These are phyloP conservation scores for Chaetomium sp. DNA, from an alignment of 2,329 filamentous ascomycete species.

Conservation along the genomic window DNA sequence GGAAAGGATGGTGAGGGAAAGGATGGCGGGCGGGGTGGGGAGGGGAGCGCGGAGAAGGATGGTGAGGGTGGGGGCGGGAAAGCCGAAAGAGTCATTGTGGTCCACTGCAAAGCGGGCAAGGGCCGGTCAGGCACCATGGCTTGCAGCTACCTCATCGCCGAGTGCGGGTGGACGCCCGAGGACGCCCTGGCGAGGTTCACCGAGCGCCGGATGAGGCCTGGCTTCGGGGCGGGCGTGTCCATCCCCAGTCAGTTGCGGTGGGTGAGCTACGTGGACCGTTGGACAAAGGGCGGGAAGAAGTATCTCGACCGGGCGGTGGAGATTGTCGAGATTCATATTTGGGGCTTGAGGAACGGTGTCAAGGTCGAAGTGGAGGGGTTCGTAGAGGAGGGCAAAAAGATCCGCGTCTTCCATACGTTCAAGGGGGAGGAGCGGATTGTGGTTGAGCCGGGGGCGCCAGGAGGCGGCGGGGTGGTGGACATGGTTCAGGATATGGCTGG, in stretches of 20 bases:
- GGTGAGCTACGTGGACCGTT: slow-evolving; percentile 85
- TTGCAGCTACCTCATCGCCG: slow-evolving; percentile 86
- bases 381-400: slow-evolving; percentile 83
- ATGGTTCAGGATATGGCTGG: slow-evolving; percentile 58
- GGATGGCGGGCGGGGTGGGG: too few species aligned
- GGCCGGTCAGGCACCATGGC: slow-evolving; percentile 86
- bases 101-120: slow-evolving; percentile 97
- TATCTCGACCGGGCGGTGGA: slow-evolving; percentile 85
- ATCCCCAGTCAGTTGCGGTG: slow-evolving; percentile 92
- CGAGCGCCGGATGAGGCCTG: slow-evolving; percentile 81
- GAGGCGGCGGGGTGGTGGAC: slow-evolving; percentile 52
- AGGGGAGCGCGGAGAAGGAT: slow-evolving; percentile 1
- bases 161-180: slow-evolving; percentile 65
- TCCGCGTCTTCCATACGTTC: slow-evolving; percentile 83
- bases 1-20: background rate
- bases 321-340: slow-evolving; percentile 84
- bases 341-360: slow-evolving; percentile 84
- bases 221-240: slow-evolving; percentile 85
- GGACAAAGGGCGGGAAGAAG: slow-evolving; percentile 72
- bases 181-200: slow-evolving; percentile 65
- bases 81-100: slow-evolving; percentile 69
- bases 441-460: slow-evolving; percentile 59
- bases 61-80: too few species aligned
- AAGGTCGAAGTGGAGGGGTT: slow-evolving; percentile 85
- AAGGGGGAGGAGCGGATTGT: slow-evolving; percentile 69